Evolutionary conservation across 2,329 filamentous ascomycete species (phyloP), one percentile per base, ranked within the genome.

Genomic region (Arthrinium puccinioides): DNA sequence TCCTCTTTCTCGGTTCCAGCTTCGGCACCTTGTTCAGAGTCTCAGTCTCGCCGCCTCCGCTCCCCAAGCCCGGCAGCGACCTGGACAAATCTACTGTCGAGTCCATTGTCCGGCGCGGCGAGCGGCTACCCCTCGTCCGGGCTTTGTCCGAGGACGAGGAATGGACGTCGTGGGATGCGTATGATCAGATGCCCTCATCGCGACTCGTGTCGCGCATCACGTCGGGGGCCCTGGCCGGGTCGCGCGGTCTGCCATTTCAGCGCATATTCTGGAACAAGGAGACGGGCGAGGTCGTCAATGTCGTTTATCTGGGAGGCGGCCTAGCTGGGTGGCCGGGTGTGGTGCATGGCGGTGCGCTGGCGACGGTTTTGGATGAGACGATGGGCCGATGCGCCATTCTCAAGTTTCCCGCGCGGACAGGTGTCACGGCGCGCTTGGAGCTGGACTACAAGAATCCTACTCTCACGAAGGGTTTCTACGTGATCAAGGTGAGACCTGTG

Each of bases 261-360:
- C 70, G 74, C 48, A 60, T 83, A 2, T 88, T 85, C 53, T 76
- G 71, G 66, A 76, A 84, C 53, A 51, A 62, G 4, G 56, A 57
- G 21, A 74, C 77, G 6, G 69, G 76, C 46, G 74, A 77, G 48
- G 56, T 78, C 23, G 62, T 81, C 9, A 73, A 69, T 34, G 67
- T 88, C n/a, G 64, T 88, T 5, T 84, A 71, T 65, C 70, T 88
- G 37, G 85, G 84, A 6, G 57, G 66, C n/a, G 74, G 67, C 1
- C 53, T 82, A 15, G 66, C 71, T 32, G 84, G 85, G 4, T 89
- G 82, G 81, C 84, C 84, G 2, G 72, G 74, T 10, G 67, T 84
- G 27, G 76, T 79, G 36, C 84, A 90, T 61, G 84, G 84, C 38
- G 84, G 84, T 11, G 67, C 72, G 6, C 67, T 84, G 33, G 81